Evolutionary conservation across 169 alveolate species (phyloP), one percentile per base, ranked within the genome.

Genomic region (Perkinsus olseni): DNA sequence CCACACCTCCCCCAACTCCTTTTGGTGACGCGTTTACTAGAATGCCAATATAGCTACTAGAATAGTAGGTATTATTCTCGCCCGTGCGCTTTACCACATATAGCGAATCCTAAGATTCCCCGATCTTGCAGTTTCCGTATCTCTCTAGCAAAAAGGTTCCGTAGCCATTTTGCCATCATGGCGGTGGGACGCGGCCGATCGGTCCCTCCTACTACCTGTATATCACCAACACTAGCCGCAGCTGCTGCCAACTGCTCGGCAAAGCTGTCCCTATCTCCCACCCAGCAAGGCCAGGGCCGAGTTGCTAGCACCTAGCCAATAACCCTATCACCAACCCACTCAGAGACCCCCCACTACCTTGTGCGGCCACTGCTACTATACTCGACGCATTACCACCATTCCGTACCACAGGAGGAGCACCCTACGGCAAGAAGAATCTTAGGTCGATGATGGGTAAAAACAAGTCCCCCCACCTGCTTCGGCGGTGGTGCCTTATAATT

Each of bases 361-460:
- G 62, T 17, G 62, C 24, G 24, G 62, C 17, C 62, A 45, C 62
- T 10, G 62, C 62, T 17, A 45, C 62, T 17, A 45, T 24, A 51
- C 93, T 50, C 74, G 51, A n/a, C 51, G 93, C 93, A 48, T 91
- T 74, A 28, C 74, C 93, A 40, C 0, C 91, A 82, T 82, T 21
- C 45, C 34, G 4, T 11, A n/a, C 82, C 20, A 24, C 62, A 39
- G 40, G 39, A 38, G 92, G 93, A 74, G 74, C 10, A 17, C 38
- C 62, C 6, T 37, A 0, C 82, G 39, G 34, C 34, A 39, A 4
- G 91, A 17, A 45, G 6, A 45, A 10, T 17, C 62, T 45, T 45
- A 45, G 6, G 17, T 17, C 62, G 62, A 45, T 45, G n/a, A n/a
- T n/a, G n/a, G 17, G 6, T 17, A 10, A 45, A 6, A 6, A 45